phyloP scores from a whole-genome alignment of 306 rosid species.

The Senna siamea region DNA sequence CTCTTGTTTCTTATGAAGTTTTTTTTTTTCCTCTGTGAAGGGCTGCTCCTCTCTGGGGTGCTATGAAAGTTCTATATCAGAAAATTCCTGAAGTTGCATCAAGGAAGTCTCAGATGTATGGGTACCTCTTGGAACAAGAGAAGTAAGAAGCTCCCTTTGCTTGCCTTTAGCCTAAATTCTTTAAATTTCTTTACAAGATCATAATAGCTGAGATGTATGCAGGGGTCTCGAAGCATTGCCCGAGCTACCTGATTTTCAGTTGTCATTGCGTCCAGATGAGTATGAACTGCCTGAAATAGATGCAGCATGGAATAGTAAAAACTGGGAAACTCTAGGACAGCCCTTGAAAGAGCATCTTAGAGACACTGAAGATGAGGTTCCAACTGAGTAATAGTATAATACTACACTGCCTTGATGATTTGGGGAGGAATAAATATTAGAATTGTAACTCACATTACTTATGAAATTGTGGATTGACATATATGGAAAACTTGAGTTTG shows the following conservation, averaged over 20 bases:
- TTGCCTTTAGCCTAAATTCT: neutral
- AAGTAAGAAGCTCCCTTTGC: conserved; percentile 59
- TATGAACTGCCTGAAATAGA: conserved; percentile 79
- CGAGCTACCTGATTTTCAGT: conserved; percentile 86
- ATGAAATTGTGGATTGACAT: no score
- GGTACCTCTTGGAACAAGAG: conserved; percentile 86
- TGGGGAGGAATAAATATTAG: no score
- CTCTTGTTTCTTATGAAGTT: neutral
- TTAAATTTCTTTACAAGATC: conserved; percentile 16
- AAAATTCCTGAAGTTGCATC: conserved; percentile 94
- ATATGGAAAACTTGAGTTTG: no score
- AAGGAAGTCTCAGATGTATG: conserved; percentile 87
- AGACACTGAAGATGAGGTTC: conserved; percentile 60
- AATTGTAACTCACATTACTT: no score
- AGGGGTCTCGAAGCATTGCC: conserved; percentile 82
- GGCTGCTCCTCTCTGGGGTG: conserved; percentile 90
- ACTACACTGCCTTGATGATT: no score
- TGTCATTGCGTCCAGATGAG: conserved; percentile 90
- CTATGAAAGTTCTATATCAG: conserved; percentile 75
- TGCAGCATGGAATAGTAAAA: conserved; percentile 67
- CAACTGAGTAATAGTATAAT: conserved; percentile 38
- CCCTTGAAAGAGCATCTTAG: conserved; percentile 76
- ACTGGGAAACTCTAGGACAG: conserved; percentile 68
- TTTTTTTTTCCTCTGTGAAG: conserved; percentile 42
- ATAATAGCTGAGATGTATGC: conserved; percentile 27